These are phyloP conservation scores for Tetrapisispora nanseiensis DNA, from an alignment of 805 yeast genomes.

Conservation along the genomic window DNA sequence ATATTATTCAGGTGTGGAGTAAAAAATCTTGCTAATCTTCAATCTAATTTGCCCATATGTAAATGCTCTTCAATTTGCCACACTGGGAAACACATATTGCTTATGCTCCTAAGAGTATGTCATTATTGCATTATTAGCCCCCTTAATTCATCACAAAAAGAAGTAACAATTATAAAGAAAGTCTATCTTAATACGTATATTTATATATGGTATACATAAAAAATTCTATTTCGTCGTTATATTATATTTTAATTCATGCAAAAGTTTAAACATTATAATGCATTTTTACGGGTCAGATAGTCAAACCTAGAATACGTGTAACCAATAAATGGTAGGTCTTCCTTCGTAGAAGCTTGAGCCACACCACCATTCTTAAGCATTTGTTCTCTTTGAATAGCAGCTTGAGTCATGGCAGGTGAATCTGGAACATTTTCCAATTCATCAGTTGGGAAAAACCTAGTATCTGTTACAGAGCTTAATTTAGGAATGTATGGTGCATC, in stretches of 20 bases:
- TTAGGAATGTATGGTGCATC: conserved; percentile 93
- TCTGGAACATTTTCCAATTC: conserved; percentile 93
- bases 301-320: conserved; percentile 94
- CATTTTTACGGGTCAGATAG: conserved; percentile 70
- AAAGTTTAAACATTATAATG: conserved; percentile 8
- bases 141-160: no score
- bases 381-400: conserved; percentile 55
- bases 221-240: no score
- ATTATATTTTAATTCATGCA: not conserved
- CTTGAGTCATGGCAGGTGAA: conserved; percentile 61
- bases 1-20: no score
- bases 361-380: conserved; percentile 36
- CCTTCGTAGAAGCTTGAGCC: conserved; percentile 36
- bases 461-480: conserved; percentile 84
- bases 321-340: conserved; percentile 93
- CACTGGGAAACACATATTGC: no score
- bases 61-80: no score
- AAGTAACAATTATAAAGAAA: no score
- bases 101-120: no score
- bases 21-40: no score
- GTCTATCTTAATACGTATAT: no score
- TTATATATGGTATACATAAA: no score
- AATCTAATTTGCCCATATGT: no score
- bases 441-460: conserved; percentile 96
- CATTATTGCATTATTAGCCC: no score